These are phyloP conservation scores for Cynanchum wilfordii DNA, from an alignment of 257 asterid species.

Conservation along the genomic window DNA sequence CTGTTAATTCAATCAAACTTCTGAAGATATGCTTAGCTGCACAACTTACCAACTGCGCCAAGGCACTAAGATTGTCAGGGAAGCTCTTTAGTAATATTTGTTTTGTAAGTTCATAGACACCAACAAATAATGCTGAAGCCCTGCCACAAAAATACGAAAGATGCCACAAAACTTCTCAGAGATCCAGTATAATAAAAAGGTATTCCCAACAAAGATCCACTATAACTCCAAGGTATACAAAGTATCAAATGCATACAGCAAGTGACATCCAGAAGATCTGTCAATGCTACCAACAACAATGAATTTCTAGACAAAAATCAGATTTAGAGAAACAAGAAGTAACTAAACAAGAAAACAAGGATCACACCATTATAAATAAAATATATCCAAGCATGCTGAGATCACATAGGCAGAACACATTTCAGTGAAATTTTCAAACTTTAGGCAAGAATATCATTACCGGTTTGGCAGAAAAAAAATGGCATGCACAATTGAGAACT, in stretches of 20 bases:
- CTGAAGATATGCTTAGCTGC: constrained; percentile 9
- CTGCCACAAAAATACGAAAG: constrained; percentile 27
- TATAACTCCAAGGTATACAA: background rate
- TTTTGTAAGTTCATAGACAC: constrained; percentile 64
- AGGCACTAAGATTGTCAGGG: constrained; percentile 57
- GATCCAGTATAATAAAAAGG: background rate
- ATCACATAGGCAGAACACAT: background rate
- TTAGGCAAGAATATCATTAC: background rate
- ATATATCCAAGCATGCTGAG: constrained; percentile 2
- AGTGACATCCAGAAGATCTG: background rate
- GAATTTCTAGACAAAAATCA: background rate
- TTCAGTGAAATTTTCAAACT: background rate
- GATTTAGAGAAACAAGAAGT: background rate
- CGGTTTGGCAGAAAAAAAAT: background rate
- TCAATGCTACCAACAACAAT: background rate
- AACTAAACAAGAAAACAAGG: background rate
- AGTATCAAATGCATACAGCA: background rate
- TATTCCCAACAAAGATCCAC: background rate
- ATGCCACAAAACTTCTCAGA: background rate
- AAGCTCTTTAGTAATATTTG: constrained; percentile 44
- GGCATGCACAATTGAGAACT: constrained; percentile 23
- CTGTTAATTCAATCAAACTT: background rate
- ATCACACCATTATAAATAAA: background rate
- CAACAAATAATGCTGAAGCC: constrained; percentile 68
- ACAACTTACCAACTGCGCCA: constrained; percentile 58